Base-by-base conservation (phyloP, 352 stramenopile species). In the Globisporangium orthogonon region DNA sequence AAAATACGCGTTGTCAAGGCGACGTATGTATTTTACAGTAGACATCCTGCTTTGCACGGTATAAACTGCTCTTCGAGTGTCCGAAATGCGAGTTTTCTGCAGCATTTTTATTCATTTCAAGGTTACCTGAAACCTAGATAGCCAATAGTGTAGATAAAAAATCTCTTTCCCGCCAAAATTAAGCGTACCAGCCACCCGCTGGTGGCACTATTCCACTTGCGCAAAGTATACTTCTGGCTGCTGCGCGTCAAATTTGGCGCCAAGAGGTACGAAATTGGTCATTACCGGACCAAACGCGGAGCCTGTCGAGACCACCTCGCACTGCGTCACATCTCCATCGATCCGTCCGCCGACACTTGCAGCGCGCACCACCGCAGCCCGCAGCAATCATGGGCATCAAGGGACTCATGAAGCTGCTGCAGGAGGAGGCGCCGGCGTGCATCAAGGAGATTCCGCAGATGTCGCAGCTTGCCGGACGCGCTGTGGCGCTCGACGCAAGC, bases 401-500 rank as follows among this genome's bases (percentile, higher is more conserved):
- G 81, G 94, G 95, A 10, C 77, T 99, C 51, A 99, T 98, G 69
- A 99, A 99, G 77, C 82, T 99, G 50, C 79, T 99, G 29, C 94
- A 95, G 49, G 96, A 99, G 65, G 96, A 99, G 76, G 96, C 95
- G 48, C 97, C 97, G 4, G 89, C 95, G 59, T 97, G 95, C 65
- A 95, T 98, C 70, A 96, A 96, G 65, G 91, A 98, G 71, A 84
- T 97, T 37, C 87, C 94, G 62, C 82, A 97, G 62, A 97, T 96
- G 69, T 95, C 86, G n/a, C 84, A 91, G 37, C 76, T 97, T 28
- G 97, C 97, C 0, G 97, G 97, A 23, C 87, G 96, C 39, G 96
- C 97, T 53, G 91, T 99, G 47, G 97, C 97, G 17, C 96, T 99
- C 58, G 97, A 99, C 81, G 97, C 97, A 31, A 98, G 89, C 55